Base-by-base conservation (phyloP, 2,329 filamentous ascomycete genomes). In the Trichoderma sp. region DNA sequence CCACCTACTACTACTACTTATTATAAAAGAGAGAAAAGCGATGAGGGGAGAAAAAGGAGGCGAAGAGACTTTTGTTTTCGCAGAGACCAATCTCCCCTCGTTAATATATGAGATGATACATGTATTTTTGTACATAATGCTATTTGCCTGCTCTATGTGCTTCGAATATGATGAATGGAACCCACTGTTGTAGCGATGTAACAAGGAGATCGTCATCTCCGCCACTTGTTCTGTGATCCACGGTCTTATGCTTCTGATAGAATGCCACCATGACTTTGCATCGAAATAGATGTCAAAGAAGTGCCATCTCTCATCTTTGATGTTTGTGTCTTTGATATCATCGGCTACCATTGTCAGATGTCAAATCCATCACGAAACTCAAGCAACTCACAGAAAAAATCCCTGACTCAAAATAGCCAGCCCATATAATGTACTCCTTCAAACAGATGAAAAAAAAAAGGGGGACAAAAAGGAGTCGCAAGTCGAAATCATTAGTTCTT, bases 21-120 rank as follows among this genome's bases (percentile, higher is more conserved):
- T 40, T 21, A 37, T 3, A 33, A 49, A 21, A 21, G 40, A 21
- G 73, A 72, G 24, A 21, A 29, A 56, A 65, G 31, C 16, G 16
- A 68, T 55, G 19, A 72, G 76, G 71, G 72, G 73, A 71, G 72
- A 47, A 27, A 62, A 49, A 31, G 43, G 57, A 27, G 61, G 37
- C 29, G 37, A 66, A 49, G 73, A 74, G 71, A 72, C 72, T 33
- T 8, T 43, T 31, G 35, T 40, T 75, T 73, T 71, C 68, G 73
- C 71, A 72, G 74, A 76, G 74, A 76, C 76, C 76, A 80, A 78
- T 80, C 78, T 78, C 75, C 79, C 78, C 76, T 77, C 62, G 77
- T 72, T 57, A 71, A 60, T 31, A 35, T 60, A 29, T 24, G 52
- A 31, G 13, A 37, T 31, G 37, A 5, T 66, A 31, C 43, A 37